Percentiles rank a stretch among this genome's conserved stretches.
Evolutionary conservation across 1,284 basidiomycete species (phyloP).

Genomic region (Boletus sp.): DNA sequence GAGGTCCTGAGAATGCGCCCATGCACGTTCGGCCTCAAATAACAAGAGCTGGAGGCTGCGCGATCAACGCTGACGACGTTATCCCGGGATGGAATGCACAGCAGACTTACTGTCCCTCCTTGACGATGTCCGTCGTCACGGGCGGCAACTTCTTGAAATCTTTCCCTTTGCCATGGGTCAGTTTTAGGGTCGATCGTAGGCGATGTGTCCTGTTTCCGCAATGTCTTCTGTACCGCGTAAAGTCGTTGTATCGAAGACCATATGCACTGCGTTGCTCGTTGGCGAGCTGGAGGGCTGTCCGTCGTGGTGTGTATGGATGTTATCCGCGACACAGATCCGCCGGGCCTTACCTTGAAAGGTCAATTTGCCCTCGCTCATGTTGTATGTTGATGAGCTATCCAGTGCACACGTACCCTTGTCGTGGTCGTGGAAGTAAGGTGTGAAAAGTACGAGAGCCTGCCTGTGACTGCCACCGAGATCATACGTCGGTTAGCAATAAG

Average conservation of each 20-base stretch:
- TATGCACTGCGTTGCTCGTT: slow-evolving; percentile 92
- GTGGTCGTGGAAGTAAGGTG: slow-evolving; percentile 29
- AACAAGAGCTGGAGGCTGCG: slow-evolving; percentile 80
- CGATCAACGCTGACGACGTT: slow-evolving; percentile 20
- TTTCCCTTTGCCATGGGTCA: slow-evolving; percentile 88
- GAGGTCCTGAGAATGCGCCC: slow-evolving; percentile 88
- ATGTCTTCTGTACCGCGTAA: slow-evolving; percentile 79
- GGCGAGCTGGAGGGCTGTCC: slow-evolving; percentile 74
- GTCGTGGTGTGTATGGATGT: slow-evolving; percentile 10
- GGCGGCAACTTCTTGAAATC: slow-evolving; percentile 84
- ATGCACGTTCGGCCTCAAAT: slow-evolving; percentile 91
- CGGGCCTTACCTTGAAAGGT: slow-evolving; percentile 42
- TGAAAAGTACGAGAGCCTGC: slow-evolving; percentile 24
- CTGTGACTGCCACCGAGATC: slow-evolving; percentile 10
- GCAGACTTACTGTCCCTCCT: slow-evolving; percentile 77
- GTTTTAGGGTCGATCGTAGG: slow-evolving; percentile 79
- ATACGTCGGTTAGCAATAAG: slow-evolving; percentile 19
- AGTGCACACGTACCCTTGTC: not conserved
- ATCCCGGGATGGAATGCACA: not conserved
- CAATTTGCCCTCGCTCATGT: slow-evolving; percentile 36
- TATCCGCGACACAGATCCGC: slow-evolving; percentile 5
- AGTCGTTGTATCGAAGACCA: slow-evolving; percentile 89
- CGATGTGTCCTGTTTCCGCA: slow-evolving; percentile 91
- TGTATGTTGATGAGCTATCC: not conserved
- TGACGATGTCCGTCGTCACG: slow-evolving; percentile 65